Conservation (phyloP, 352 stramenopile genomes). For the Phytophthora crassamura region DNA sequence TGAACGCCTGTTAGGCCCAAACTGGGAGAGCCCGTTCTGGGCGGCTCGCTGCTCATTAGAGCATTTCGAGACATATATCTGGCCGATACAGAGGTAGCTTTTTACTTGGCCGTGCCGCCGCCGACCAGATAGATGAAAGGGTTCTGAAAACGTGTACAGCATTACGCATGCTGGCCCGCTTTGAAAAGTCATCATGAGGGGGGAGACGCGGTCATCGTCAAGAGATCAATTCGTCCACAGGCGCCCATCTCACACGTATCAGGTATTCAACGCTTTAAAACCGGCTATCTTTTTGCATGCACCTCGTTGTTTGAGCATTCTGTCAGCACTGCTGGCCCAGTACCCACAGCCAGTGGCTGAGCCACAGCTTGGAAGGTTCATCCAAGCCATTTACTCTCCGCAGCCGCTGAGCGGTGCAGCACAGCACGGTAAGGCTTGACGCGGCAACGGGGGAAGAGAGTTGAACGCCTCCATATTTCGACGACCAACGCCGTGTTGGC, state of each 20-base stretch:
- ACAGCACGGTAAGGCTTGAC: slow-evolving; percentile 20
- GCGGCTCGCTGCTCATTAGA: too few relatives aligned
- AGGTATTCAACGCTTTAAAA: slow-evolving; percentile 12
- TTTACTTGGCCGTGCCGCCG: too few relatives aligned
- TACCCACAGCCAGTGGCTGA: slow-evolving; percentile 1
- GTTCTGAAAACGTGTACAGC: too few relatives aligned
- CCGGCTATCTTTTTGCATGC: slow-evolving; percentile 15
- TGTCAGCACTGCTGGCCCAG: not conserved
- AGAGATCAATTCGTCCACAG: slow-evolving; percentile 34
- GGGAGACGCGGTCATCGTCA: slow-evolving; percentile 2
- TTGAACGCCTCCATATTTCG: slow-evolving; percentile 19
- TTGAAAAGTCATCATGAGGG: too few relatives aligned
- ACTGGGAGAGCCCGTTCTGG: too few relatives aligned
- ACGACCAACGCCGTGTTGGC: slow-evolving; percentile 4
- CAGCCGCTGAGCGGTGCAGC: slow-evolving; percentile 4
- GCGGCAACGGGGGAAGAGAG: slow-evolving; percentile 12
- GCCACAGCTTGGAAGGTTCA: not conserved
- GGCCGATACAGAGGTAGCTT: too few relatives aligned
- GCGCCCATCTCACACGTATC: slow-evolving; percentile 22
- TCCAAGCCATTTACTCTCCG: too few relatives aligned
- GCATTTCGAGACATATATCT: too few relatives aligned
- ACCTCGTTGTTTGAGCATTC: not conserved
- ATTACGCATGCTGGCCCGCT: too few relatives aligned
- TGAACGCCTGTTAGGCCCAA: too few relatives aligned
- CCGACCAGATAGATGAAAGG: too few relatives aligned